These are phyloP conservation scores for Orychophragmus violaceus DNA, from an alignment of 345 rosid species.

Conservation along the genomic window DNA sequence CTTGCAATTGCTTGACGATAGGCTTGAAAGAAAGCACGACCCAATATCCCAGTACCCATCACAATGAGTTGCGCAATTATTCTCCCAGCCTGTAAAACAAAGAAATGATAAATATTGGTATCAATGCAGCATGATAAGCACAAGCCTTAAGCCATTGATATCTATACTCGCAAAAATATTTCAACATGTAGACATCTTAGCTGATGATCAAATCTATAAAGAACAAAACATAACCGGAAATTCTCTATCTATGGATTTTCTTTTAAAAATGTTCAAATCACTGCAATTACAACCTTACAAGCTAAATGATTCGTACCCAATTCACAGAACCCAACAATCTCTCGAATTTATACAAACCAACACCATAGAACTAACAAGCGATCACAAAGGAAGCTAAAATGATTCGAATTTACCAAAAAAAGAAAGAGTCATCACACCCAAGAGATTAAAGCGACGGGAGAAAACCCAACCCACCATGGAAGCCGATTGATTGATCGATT, in stretches of 20 bases:
- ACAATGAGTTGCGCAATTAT: constrained; percentile 78
- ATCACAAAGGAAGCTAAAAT: neutral
- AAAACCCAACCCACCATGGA: constrained; percentile 26
- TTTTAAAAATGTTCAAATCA: neutral
- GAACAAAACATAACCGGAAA: neutral
- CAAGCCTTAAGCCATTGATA: neutral
- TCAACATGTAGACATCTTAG: neutral
- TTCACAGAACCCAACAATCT: neutral
- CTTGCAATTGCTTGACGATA: constrained; percentile 91
- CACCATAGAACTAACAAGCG: neutral
- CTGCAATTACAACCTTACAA: neutral
- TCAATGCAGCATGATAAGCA: neutral
- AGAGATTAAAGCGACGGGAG: neutral
- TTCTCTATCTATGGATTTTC: too few relatives aligned
- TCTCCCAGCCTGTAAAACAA: constrained; percentile 49
- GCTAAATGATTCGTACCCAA: neutral
- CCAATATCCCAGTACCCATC: constrained; percentile 72
- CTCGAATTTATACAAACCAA: neutral
- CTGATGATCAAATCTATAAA: neutral
- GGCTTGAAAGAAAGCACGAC: constrained; percentile 79
- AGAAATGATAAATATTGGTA: neutral
- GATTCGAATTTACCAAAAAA: neutral
- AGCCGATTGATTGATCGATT: neutral
- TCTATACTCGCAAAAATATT: neutral
- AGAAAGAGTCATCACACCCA: neutral